Base-by-base conservation (phyloP, 1,139 yeast species). In the Yarrowia galli region DNA sequence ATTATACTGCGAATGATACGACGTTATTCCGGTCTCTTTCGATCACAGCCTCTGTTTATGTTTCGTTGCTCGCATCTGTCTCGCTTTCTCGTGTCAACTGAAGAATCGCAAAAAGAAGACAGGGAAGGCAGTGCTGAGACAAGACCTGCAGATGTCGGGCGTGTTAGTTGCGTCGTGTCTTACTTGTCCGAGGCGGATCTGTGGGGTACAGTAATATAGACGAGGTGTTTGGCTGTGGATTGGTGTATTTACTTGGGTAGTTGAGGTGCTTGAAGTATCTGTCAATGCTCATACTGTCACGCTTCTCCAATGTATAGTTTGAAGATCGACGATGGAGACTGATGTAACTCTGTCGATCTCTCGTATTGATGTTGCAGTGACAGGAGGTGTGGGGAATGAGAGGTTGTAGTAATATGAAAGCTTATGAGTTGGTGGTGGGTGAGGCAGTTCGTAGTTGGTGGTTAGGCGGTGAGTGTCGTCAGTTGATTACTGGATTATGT, bases 71-170 rank as follows among this genome's bases (percentile, higher is more conserved):
- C 40, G 36, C 56, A 48, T 18, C 32, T 8, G 32, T 28, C 32
- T 28, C 32, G 32, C 32, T 7, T 28, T 6, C 1, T 28, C 32
- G 32, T 28, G 32, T 5, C 10, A 10, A 28, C n/a, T 28, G 32
- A 28, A 28, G 9, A 28, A 28, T 28, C 32, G 32, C 32, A 28
- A 18, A 18, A 43, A 20, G 22, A 43, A 20, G 48, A 22, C 3
- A 10, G 46, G 35, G 35, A 10, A 36, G 58, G 58, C 58, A 35
- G 58, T 51, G 58, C 58, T 51, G 58, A 51, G 58, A 51, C 58
- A 51, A 7, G 28, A n/a, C 42, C 16, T 28, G 28, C 28, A 15
- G 32, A 28, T 6, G 42, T 20, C 5, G 12, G n/a, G 58, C 42
- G 28, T 51, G 28, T 4, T 15, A 15, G 25, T 8, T 51, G 58